Percentiles rank a stretch among this genome's conserved stretches.
phyloP scores from a whole-genome alignment of 345 rosid species.

The Eucalyptus sp. region DNA sequence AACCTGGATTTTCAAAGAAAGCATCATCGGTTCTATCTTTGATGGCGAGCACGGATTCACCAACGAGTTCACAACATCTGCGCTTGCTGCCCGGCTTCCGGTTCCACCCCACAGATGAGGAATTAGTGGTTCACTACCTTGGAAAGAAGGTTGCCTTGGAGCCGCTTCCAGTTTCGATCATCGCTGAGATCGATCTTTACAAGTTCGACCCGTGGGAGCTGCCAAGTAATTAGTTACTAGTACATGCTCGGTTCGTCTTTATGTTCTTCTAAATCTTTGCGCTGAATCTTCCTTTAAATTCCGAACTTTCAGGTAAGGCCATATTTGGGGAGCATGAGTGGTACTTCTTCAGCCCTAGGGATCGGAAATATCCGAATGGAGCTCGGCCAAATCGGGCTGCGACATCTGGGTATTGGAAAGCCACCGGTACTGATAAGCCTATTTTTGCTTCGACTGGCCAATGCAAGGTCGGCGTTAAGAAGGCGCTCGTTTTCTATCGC shows the following conservation, averaged over 20 bases:
- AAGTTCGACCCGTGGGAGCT: constrained; percentile 53
- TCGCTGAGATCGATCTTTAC: constrained; percentile 41
- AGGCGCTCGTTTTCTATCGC: constrained; percentile 36
- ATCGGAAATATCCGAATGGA: constrained; percentile 39
- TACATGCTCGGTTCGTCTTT: background rate
- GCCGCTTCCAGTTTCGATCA: constrained; percentile 34
- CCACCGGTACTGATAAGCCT: constrained; percentile 43
- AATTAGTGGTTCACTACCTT: constrained; percentile 36
- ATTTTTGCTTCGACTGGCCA: constrained; percentile 18
- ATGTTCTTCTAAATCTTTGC: background rate
- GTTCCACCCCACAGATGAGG: constrained; percentile 48
- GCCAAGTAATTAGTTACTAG: constrained; percentile 7
- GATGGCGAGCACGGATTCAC: constrained; percentile 36
- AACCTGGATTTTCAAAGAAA: background rate
- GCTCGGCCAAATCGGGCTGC: constrained; percentile 48
- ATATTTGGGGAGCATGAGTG: constrained; percentile 41
- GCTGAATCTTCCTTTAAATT: background rate
- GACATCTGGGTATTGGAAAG: constrained; percentile 50
- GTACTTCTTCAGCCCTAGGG: constrained; percentile 46
- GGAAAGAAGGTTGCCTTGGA: constrained; percentile 23
- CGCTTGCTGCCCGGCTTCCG: constrained; percentile 40
- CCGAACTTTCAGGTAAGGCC: constrained; percentile 21
- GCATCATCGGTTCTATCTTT: background rate
- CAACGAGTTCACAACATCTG: constrained; percentile 15
- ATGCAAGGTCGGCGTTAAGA: constrained; percentile 38